Conservation (phyloP, 1,284 basidiomycete genomes). For the Ganoderma lingzhi region DNA sequence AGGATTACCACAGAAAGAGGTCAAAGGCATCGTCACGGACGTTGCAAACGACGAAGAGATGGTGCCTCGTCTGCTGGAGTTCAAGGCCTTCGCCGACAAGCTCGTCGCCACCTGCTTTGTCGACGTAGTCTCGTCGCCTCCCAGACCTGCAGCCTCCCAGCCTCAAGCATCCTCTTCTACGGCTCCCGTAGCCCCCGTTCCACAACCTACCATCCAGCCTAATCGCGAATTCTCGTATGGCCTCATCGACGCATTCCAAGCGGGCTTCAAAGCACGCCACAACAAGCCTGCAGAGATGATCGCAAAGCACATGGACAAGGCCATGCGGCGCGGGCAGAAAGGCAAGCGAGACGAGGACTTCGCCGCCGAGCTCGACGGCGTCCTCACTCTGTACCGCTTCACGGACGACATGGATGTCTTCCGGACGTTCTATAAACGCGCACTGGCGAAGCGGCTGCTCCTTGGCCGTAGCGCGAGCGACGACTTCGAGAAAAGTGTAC, state of each 20-base stretch:
- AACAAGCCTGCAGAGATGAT: constrained; percentile 96
- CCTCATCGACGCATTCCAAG: constrained; percentile 80
- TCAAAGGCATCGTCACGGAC: constrained; percentile 68
- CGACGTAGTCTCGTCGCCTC: constrained; percentile 28
- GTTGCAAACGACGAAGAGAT: constrained; percentile 71
- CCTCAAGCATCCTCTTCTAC: constrained; percentile 36
- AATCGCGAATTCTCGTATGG: constrained; percentile 67
- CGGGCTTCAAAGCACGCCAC: constrained; percentile 82
- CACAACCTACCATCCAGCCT: constrained; percentile 41
- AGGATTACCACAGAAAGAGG: constrained; percentile 50
- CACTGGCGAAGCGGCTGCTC: constrained; percentile 89
- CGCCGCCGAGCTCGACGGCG: constrained; percentile 76
- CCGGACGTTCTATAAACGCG: constrained; percentile 93
- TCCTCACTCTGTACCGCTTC: constrained; percentile 86
- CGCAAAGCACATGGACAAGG: constrained; percentile 88
- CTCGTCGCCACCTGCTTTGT: constrained; percentile 60
- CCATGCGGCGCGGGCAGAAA: constrained; percentile 88
- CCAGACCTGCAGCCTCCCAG: constrained; percentile 14
- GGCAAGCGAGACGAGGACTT: constrained; percentile 77
- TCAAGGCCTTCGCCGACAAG: constrained; percentile 71
- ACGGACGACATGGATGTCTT: constrained; percentile 95
- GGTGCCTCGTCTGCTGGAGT: constrained; percentile 78
- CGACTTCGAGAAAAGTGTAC: constrained; percentile 90
- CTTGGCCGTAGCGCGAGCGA: constrained; percentile 89
- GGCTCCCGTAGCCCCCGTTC: constrained; percentile 21